phyloP scores from a whole-genome alignment of 352 stramenopile species.

The Phytophthora foliorum region DNA sequence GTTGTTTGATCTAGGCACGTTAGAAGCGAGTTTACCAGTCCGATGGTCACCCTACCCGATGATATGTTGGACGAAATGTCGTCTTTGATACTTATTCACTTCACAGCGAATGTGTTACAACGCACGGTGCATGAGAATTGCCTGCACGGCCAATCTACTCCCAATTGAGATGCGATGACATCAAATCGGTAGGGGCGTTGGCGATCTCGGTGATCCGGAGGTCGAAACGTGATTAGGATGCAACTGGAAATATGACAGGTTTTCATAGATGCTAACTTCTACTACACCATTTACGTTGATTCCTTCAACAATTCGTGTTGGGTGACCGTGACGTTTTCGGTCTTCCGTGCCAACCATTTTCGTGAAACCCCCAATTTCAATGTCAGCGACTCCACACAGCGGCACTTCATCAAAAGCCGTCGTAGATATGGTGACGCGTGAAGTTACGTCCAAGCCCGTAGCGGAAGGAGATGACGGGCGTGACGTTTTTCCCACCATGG shows the following conservation, averaged over 20 bases:
- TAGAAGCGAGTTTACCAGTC: too few species aligned
- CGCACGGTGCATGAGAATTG: constrained; percentile 25
- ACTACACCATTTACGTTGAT: too few species aligned
- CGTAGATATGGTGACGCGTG: not conserved
- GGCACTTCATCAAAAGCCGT: not conserved
- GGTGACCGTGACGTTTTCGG: too few species aligned
- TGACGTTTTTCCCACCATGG: not conserved
- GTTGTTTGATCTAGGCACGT: too few species aligned
- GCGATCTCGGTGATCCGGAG: not conserved
- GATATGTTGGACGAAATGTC: too few species aligned
- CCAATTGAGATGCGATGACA: constrained; percentile 26
- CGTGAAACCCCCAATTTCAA: not conserved
- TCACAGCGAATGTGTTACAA: too few species aligned
- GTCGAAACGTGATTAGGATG: constrained; percentile 15
- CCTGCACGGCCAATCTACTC: constrained; percentile 11
- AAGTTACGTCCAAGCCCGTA: not conserved
- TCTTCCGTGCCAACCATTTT: not conserved
- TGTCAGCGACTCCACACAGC: constrained; percentile 1
- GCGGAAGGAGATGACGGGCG: not conserved
- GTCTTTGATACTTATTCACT: too few species aligned
- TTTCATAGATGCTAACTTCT: too few species aligned
- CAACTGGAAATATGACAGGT: too few species aligned
- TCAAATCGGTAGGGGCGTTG: constrained; percentile 9
- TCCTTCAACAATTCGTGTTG: too few species aligned
- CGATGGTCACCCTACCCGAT: too few species aligned